Evolutionary conservation across 2,329 filamentous ascomycete genomes (phyloP), one percentile per base, ranked within the genome.

Genomic region (Conoideocrella luteorostrata): DNA sequence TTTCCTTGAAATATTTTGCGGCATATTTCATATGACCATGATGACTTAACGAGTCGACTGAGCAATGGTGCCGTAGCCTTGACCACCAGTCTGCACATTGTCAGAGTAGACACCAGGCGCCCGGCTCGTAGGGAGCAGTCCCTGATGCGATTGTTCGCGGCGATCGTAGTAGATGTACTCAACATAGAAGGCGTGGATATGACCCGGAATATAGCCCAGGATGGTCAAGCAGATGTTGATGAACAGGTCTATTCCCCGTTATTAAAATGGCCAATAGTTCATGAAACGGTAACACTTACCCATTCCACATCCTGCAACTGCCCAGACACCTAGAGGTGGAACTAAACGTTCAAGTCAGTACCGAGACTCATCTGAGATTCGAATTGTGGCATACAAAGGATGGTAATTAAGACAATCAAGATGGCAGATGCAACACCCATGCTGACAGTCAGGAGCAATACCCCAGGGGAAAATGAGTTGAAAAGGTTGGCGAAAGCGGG

Each of bases 101-200:
- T 85, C 75, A 54, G 80, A 86, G 61, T 84, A 90, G 15, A 90
- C 76, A 22, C 84, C 84, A 0, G 85, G 80, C 2, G 84, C 84
- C 2, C 71, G 73, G 7, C 65, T 57, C 4, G 70, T 67, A 17
- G 73, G 67, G 47, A 72, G 71, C 10, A 71, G 68, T 5, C 84
- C 84, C 26, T 75, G 68, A 36, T 71, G 66, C 2, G 74, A 72
- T 59, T 82, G 76, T 53, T 87, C 81, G 42, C 74, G 75, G 30
- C 84, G 83, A 56, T 87, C 78, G 63, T 84, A 91, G 68, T 90
- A 95, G 49, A 94, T 72, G 61, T 89, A 94, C 64, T 89, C 80
- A 48, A 88, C 53, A 61, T 90, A 93, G 63, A 90, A 89, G 34
- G 86, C 86, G 60, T 89, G 82, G 33, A 91, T 77, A 52, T 88